Evolutionary conservation across 257 asterid species (phyloP), one percentile per base, ranked within the genome.

Genomic region (Jacaranda mimosifolia): DNA sequence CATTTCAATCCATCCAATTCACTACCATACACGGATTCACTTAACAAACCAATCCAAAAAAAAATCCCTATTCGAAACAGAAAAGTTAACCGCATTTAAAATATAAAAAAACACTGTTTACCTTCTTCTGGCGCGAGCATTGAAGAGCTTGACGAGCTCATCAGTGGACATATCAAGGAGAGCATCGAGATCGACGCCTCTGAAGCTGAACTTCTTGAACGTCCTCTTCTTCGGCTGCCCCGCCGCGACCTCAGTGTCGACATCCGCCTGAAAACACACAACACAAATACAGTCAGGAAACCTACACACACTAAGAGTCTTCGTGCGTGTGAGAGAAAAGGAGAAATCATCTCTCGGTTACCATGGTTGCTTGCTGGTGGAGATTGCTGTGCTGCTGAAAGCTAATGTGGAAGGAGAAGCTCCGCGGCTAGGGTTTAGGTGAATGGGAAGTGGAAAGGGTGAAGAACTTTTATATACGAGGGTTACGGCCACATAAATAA

Each of bases 181-280:
- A 3, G 97, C 86, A 81, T 92, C 97, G 78, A 94, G 98, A 79
- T 94, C 98, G 0, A 94, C 97, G 4, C 98, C 97, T 63, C 94
- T 84, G 92, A 85, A 94, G 79, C 91, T 89, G 73, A 94, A 94
- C 97, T 94, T 92, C 92, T 92, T 90, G 76, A 92, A 92, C 75
- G 92, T 86, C 51, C 97, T 92, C 92, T 90, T 92, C 90, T 85
- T 92, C 6, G 91, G 90, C 86, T 83, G 90, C 7, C 91, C 96
- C 0, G 88, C 65, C 67, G 92, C 74, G 17, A 90, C 87, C 65
- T 87, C 97, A 3, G 87, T 62, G 52, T 92, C 97, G 9, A 85
- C 88, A 38, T 90, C 97, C 91, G 96, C 96, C 97, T 92, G 86
- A 21, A 72, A 35, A 70, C 1, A 43, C 0, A 53, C 48, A 13